These are phyloP conservation scores for Spirogloea muscicola DNA, from an alignment of 139 green algal genomes.

Conservation along the genomic window DNA sequence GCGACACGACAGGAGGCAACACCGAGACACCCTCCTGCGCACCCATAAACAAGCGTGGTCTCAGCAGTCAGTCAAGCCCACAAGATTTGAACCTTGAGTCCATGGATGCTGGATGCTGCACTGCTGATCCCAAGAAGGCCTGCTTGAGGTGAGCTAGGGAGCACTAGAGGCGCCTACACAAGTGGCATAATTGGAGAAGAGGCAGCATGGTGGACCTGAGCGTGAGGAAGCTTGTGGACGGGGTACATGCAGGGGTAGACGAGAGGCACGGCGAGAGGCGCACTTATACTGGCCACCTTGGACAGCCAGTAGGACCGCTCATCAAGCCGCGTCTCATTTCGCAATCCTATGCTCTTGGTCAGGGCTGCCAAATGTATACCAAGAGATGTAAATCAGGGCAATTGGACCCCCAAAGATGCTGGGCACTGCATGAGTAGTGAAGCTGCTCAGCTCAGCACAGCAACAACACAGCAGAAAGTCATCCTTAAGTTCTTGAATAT, in stretches of 20 bases:
- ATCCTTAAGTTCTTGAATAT: too few relatives aligned
- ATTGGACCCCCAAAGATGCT: background rate
- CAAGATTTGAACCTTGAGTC: too few relatives aligned
- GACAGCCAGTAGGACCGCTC: constrained; percentile 73
- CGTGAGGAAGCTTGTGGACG: constrained; percentile 53
- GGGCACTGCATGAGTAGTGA: background rate
- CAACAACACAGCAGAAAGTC: background rate
- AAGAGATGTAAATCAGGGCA: background rate
- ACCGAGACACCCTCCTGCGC: too few relatives aligned
- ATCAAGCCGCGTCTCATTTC: constrained; percentile 71
- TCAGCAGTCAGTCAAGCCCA: too few relatives aligned
- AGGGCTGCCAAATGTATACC: constrained; percentile 46
- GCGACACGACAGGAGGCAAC: constrained; percentile 31
- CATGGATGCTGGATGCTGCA: too few relatives aligned
- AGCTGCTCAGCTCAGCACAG: background rate
- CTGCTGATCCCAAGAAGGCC: too few relatives aligned
- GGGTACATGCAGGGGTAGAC: constrained; percentile 63
- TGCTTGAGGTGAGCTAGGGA: too few relatives aligned
- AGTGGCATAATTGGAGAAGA: too few relatives aligned
- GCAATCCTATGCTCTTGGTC: constrained; percentile 70
- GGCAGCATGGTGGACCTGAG: too few relatives aligned
- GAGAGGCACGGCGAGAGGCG: constrained; percentile 56
- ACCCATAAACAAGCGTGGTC: too few relatives aligned
- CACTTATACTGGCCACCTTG: constrained; percentile 57
- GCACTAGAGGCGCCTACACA: too few relatives aligned